phyloP scores from a whole-genome alignment of 345 rosid genomes.

The Camelina laxa region DNA sequence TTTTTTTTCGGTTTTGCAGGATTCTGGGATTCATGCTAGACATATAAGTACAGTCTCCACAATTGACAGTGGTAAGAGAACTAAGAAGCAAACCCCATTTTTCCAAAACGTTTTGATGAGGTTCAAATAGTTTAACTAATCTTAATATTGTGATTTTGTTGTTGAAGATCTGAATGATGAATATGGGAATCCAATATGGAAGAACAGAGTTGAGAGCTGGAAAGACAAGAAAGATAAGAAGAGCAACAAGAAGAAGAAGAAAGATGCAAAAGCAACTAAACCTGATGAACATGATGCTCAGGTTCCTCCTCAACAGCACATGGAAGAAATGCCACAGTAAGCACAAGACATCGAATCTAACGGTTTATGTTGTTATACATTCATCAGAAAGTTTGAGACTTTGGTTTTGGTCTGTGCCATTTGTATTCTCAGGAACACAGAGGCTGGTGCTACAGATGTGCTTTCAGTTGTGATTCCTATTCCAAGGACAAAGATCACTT shows the following conservation, averaged over 20 bases:
- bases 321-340: slow-evolving; percentile 76
- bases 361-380: not conserved
- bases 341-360: slow-evolving; percentile 32
- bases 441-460: slow-evolving; percentile 58
- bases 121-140: slow-evolving; percentile 16
- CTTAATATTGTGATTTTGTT: slow-evolving; percentile 19
- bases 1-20: no score
- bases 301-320: slow-evolving; percentile 82
- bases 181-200: slow-evolving; percentile 92
- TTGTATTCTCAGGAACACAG: slow-evolving; percentile 57
- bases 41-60: slow-evolving; percentile 91
- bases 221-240: slow-evolving; percentile 93
- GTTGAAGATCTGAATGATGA: slow-evolving; percentile 79
- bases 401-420: not conserved
- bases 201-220: slow-evolving; percentile 97
- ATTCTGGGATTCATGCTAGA: slow-evolving; percentile 86
- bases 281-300: slow-evolving; percentile 56
- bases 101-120: not conserved
- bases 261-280: slow-evolving; percentile 45
- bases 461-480: slow-evolving; percentile 74
- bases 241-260: slow-evolving; percentile 63
- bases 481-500: slow-evolving; percentile 65
- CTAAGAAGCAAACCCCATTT: not conserved
- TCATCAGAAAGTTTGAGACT: not conserved
- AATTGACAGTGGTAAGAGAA: slow-evolving; percentile 82